Percentiles rank a stretch among this genome's conserved stretches.
Conservation (phyloP, 2,329 filamentous ascomycete species). For the Pseudogymnoascus pannorum region DNA sequence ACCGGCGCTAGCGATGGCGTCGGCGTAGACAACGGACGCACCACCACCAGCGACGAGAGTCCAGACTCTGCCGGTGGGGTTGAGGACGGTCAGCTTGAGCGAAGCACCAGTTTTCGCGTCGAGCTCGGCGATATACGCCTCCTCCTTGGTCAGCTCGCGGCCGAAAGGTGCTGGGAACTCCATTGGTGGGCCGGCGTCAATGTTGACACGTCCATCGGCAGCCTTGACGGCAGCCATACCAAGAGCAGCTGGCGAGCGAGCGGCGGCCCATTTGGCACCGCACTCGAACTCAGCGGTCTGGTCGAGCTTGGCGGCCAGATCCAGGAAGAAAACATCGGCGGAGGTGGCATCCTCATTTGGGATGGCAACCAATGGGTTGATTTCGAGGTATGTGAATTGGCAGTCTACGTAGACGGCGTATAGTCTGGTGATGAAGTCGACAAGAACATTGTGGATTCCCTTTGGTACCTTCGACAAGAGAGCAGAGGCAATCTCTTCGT, state of each 20-base stretch:
- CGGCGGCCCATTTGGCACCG: slow-evolving; percentile 97
- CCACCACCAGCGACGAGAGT: slow-evolving; percentile 98
- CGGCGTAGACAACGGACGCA: slow-evolving; percentile 97
- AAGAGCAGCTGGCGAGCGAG: slow-evolving; percentile 80
- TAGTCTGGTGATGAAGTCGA: slow-evolving; percentile 97
- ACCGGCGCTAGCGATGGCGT: slow-evolving; percentile 93
- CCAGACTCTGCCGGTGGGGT: slow-evolving; percentile 88
- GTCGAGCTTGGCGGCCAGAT: slow-evolving; percentile 96
- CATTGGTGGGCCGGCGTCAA: slow-evolving; percentile 95
- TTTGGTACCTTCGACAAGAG: slow-evolving; percentile 90
- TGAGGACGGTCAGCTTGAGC: slow-evolving; percentile 95
- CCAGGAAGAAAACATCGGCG: slow-evolving; percentile 93
- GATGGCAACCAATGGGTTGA: slow-evolving; percentile 97
- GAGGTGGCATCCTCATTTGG: slow-evolving; percentile 89
- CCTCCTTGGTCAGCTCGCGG: slow-evolving; percentile 96
- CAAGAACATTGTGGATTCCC: slow-evolving; percentile 94
- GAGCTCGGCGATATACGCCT: slow-evolving; percentile 97
- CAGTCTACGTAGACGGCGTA: slow-evolving; percentile 99
- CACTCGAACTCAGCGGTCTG: slow-evolving; percentile 99
- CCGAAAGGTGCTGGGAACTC: slow-evolving; percentile 99
- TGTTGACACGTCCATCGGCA: slow-evolving; percentile 69
- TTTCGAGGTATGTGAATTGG: slow-evolving; percentile 99
- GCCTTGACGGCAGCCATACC: slow-evolving; percentile 65
- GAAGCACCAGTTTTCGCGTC: slow-evolving; percentile 99
- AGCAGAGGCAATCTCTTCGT: slow-evolving; percentile 78